These are phyloP conservation scores for Trichoderma atrobrunneum DNA, from an alignment of 2,329 filamentous ascomycete species.

Conservation along the genomic window DNA sequence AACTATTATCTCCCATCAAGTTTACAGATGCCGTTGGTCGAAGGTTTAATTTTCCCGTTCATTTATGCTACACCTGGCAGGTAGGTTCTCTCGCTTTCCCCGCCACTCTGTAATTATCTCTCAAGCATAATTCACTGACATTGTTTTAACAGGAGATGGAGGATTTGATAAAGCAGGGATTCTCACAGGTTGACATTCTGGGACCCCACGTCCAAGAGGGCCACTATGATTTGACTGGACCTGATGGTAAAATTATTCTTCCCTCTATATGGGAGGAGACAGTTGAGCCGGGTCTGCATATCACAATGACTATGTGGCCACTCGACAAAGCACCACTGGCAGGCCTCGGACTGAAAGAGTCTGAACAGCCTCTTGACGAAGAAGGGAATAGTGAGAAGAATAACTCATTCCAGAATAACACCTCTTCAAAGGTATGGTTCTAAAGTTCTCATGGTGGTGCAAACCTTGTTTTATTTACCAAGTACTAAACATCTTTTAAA, in stretches of 20 bases:
- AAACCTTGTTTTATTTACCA: neutral
- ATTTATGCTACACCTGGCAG: conserved; percentile 79
- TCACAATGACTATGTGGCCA: conserved; percentile 60
- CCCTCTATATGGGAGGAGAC: conserved; percentile 76
- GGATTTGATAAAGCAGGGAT: conserved; percentile 82
- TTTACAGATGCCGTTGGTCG: conserved; percentile 93
- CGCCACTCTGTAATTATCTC: fast-evolving
- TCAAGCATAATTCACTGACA: conserved; percentile 6
- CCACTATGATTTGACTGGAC: conserved; percentile 76
- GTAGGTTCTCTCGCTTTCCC: conserved; percentile 52
- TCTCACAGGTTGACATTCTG: conserved; percentile 72
- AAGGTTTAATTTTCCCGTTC: conserved; percentile 89
- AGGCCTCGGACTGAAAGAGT: conserved; percentile 15
- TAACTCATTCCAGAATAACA: neutral
- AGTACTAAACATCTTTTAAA: too few species aligned
- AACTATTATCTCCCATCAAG: conserved; percentile 68
- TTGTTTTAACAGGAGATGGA: conserved; percentile 68
- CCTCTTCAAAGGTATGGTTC: neutral
- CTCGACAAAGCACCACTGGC: conserved; percentile 43
- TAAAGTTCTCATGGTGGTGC: too few species aligned
- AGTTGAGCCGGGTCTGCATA: conserved; percentile 65
- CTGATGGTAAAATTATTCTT: conserved; percentile 78
- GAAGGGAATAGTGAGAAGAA: neutral
- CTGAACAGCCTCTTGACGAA: neutral
- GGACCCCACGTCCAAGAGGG: conserved; percentile 74